Conservation (phyloP, 495 filamentous ascomycete species). For the Penicillium robsamsonii region DNA sequence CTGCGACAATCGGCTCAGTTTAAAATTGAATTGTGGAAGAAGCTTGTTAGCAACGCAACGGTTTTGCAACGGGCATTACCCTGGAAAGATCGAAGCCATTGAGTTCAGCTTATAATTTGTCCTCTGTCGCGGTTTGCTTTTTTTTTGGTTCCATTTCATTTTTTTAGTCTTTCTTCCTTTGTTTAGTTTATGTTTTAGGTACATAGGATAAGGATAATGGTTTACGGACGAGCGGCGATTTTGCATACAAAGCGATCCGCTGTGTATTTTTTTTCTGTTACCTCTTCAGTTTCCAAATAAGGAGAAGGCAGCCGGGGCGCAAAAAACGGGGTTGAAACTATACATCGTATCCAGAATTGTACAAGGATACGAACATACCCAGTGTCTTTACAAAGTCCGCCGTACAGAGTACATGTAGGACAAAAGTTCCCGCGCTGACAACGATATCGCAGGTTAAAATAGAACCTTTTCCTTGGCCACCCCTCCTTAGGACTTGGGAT, state of each 20-base stretch:
- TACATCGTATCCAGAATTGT: background rate
- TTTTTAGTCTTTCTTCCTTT: background rate
- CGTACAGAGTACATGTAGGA: background rate
- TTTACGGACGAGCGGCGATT: background rate
- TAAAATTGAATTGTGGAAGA: conserved; percentile 15
- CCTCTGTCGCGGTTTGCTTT: background rate
- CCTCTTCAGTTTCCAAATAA: background rate
- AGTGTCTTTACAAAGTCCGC: background rate
- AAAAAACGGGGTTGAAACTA: background rate
- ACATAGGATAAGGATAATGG: background rate
- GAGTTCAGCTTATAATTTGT: background rate
- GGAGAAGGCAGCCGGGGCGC: background rate
- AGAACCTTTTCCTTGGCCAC: conserved; percentile 6
- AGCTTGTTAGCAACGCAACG: conserved; percentile 24
- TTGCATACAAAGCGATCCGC: background rate
- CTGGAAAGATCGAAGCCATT: background rate
- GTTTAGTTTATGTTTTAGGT: background rate
- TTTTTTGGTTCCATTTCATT: background rate
- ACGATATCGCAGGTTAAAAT: conserved; percentile 2
- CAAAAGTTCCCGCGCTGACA: conserved; percentile 13
- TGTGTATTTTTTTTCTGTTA: background rate
- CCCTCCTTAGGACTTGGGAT: background rate
- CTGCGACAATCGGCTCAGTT: conserved; percentile 14
- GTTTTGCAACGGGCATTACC: conserved; percentile 2
- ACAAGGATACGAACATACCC: background rate